Conservation (phyloP, 208 protist species). For the Trypanosoma cruzi region DNA sequence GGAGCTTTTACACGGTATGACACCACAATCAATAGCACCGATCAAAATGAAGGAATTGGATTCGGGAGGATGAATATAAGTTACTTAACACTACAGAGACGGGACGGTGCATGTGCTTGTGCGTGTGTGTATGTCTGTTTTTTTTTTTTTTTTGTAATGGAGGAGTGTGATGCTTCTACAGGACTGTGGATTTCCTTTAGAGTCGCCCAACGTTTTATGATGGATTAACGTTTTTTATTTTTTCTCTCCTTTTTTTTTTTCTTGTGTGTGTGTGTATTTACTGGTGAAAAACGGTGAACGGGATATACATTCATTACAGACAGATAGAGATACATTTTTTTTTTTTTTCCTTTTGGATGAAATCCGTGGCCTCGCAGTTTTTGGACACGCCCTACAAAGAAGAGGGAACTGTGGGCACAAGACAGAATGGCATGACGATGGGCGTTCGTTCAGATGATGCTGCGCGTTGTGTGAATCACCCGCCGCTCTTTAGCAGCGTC, state of each 20-base stretch:
- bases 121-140: neutral
- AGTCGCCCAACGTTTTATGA: too few species aligned
- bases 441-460: neutral
- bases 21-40: too few species aligned
- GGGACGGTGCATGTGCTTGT: too few species aligned
- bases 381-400: neutral
- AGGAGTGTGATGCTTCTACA: too few species aligned
- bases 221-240: neutral
- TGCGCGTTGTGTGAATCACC: neutral
- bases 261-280: slow-evolving; percentile 10
- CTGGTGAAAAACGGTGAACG: slow-evolving; percentile 2
- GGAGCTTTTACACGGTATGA: too few species aligned
- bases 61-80: too few species aligned
- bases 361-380: slow-evolving; percentile 31
- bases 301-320: too few species aligned
- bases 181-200: too few species aligned
- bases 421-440: neutral
- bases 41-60: too few species aligned
- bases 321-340: slow-evolving; percentile 29
- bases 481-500: neutral
- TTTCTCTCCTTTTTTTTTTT: slow-evolving; percentile 17
- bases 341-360: slow-evolving; percentile 10
- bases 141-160: neutral
- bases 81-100: too few species aligned
- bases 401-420: neutral